These are phyloP conservation scores for Rosa rugosa DNA, from an alignment of 306 rosid species.

Conservation along the genomic window DNA sequence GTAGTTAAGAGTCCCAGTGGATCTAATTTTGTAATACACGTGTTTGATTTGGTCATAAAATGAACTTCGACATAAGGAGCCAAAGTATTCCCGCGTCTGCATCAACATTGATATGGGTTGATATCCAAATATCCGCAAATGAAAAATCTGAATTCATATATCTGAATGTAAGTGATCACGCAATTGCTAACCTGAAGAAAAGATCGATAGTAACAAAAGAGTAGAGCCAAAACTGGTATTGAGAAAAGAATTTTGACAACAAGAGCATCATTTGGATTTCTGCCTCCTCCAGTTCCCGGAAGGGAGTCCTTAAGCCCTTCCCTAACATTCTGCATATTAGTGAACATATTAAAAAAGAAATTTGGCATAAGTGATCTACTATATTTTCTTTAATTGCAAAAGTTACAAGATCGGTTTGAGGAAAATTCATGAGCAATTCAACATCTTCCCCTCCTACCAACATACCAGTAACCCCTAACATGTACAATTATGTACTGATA, in stretches of 20 bases:
- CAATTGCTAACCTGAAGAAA: constrained; percentile 58
- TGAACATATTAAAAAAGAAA: constrained; percentile 21
- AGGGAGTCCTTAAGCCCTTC: constrained; percentile 75
- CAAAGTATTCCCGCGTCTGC: constrained; percentile 56
- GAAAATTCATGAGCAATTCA: neutral
- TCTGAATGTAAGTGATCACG: constrained; percentile 20
- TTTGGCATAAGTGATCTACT: constrained; percentile 6
- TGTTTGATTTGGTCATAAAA: constrained; percentile 63
- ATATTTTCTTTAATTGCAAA: neutral
- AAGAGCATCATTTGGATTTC: constrained; percentile 72
- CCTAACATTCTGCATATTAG: constrained; percentile 71
- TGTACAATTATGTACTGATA: neutral
- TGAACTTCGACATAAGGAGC: constrained; percentile 65
- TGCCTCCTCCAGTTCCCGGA: constrained; percentile 89
- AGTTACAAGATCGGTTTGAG: neutral
- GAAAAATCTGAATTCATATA: neutral
- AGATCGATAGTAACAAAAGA: constrained; percentile 59
- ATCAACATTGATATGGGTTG: constrained; percentile 24
- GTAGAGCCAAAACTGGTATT: constrained; percentile 66
- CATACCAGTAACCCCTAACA: constrained; percentile 6
- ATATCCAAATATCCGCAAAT: constrained; percentile 17
- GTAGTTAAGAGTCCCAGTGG: constrained; percentile 61
- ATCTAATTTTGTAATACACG: constrained; percentile 69
- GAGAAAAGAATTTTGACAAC: constrained; percentile 72
- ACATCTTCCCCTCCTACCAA: neutral